Percentiles rank a stretch among this genome's conserved stretches.
phyloP scores from a whole-genome alignment of 1,139 yeast genomes.

The Diutina mesorugosa region DNA sequence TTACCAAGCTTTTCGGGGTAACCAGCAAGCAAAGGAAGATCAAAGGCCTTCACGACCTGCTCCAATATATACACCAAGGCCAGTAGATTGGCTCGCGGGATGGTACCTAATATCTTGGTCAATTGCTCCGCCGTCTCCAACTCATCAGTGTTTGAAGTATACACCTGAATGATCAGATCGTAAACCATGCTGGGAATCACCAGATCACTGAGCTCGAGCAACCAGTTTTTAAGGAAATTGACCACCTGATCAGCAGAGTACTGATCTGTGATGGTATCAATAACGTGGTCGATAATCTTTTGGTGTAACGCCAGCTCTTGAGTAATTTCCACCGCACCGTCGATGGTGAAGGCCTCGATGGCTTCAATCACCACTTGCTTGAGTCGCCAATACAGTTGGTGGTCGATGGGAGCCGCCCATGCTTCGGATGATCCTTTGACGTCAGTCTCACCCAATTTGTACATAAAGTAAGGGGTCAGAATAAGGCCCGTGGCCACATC shows the following conservation, averaged over 20 bases:
- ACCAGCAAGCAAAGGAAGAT: conserved; percentile 7
- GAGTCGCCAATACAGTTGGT: conserved; percentile 21
- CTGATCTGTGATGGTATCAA: conserved; percentile 5
- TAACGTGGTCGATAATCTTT: conserved; percentile 13
- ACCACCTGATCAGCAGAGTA: conserved; percentile 8
- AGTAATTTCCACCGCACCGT: neutral
- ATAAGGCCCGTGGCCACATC: conserved; percentile 11
- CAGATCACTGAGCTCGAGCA: conserved; percentile 30
- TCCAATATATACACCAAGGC: conserved; percentile 25
- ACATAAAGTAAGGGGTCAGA: conserved; percentile 24
- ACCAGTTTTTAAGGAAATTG: conserved; percentile 28
- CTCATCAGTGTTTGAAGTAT: neutral
- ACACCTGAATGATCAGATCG: conserved; percentile 9
- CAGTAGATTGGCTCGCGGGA: conserved; percentile 31
- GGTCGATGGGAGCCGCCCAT: conserved; percentile 24
- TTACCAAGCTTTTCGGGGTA: conserved; percentile 10
- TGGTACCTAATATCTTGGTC: conserved; percentile 16
- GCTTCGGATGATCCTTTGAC: conserved; percentile 3
- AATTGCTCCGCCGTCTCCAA: neutral
- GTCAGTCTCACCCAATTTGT: conserved; percentile 9
- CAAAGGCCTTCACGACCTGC: conserved; percentile 18
- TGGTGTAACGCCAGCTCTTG: conserved; percentile 2
- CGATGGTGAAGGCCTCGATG: conserved; percentile 11
- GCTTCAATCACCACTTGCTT: conserved; percentile 18
- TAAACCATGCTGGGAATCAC: conserved; percentile 30